Evolutionary conservation across 768 basidiomycete genomes (phyloP).

Genomic region (Wakefieldia striispora): DNA sequence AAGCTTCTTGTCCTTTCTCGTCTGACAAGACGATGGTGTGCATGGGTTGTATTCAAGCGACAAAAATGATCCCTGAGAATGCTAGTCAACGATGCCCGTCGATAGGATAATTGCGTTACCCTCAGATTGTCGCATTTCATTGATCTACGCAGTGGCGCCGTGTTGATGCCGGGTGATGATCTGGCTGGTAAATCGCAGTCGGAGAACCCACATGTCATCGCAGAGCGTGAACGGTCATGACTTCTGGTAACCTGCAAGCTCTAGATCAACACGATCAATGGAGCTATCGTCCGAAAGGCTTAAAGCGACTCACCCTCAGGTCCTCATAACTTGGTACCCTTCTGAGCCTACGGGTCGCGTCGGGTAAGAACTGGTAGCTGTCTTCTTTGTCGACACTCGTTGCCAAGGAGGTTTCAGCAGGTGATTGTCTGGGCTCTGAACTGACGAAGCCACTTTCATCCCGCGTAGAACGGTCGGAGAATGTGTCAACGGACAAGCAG

Average conservation of each 20-base stretch:
- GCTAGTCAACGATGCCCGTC: neutral
- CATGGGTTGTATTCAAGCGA: neutral
- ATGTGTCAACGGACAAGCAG: conserved; percentile 8
- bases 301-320: conserved; percentile 10
- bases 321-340: conserved; percentile 18
- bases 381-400: conserved; percentile 19
- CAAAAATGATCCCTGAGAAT: conserved; percentile 4
- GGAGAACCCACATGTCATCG: neutral
- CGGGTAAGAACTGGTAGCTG: neutral
- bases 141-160: neutral
- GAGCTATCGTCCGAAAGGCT: neutral
- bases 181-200: neutral
- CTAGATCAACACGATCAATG: neutral
- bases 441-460: neutral
- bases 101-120: neutral
- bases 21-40: neutral
- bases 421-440: conserved; percentile 1
- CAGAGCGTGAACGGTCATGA: neutral
- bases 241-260: neutral
- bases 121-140: neutral
- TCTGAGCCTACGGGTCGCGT: conserved; percentile 11
- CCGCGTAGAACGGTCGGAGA: conserved; percentile 1
- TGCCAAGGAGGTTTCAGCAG: conserved; percentile 13
- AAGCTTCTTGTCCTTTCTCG: neutral
- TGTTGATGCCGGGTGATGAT: neutral